These are phyloP conservation scores for Thoreauomyces humboldtii DNA, from an alignment of 192 early-diverging fungal genomes.

Conservation along the genomic window DNA sequence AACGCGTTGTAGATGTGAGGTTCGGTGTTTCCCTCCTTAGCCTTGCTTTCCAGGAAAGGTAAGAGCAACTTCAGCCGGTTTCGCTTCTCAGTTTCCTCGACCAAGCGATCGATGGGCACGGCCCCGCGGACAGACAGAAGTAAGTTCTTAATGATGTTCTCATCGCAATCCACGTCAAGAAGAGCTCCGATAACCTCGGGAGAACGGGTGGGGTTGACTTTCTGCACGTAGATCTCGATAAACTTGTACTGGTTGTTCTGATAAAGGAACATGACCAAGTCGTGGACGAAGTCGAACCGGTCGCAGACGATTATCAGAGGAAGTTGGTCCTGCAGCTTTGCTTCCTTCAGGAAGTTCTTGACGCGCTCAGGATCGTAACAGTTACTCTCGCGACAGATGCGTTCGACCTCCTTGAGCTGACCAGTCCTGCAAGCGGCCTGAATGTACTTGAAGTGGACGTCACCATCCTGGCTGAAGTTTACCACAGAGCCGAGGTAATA, in stretches of 20 bases:
- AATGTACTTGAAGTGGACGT: conserved; percentile 99
- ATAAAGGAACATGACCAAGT: conserved; percentile 93
- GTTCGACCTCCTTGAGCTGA: conserved; percentile 96
- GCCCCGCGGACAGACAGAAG: conserved; percentile 77
- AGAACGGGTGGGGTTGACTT: conserved; percentile 91
- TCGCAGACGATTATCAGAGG: conserved; percentile 99
- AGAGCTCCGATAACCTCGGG: conserved; percentile 96
- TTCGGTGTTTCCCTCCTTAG: conserved; percentile 85
- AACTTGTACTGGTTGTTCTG: conserved; percentile 91
- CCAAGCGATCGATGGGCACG: conserved; percentile 82
- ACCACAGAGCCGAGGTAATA: conserved; percentile 96
- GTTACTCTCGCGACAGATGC: conserved; percentile 94
- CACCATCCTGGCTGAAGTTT: conserved; percentile 90
- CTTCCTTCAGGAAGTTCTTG: conserved; percentile 98
- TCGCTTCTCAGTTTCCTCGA: conserved; percentile 90
- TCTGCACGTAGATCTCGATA: conserved; percentile 99
- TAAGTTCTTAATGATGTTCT: conserved; percentile 86
- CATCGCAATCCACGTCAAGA: conserved; percentile 97
- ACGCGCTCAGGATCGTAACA: conserved; percentile 97
- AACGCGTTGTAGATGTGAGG: conserved; percentile 93
- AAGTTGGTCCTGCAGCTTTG: conserved; percentile 91
- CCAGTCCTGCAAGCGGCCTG: conserved; percentile 90
- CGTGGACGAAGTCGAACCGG: conserved; percentile 95
- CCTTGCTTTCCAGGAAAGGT: conserved; percentile 90
- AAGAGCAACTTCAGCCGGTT: conserved; percentile 94